A percentile compares a stretch with the other conserved stretches of the same genome.
Conservation (phyloP, 139 green algal genomes). For the Chlorella sorokiniana region DNA sequence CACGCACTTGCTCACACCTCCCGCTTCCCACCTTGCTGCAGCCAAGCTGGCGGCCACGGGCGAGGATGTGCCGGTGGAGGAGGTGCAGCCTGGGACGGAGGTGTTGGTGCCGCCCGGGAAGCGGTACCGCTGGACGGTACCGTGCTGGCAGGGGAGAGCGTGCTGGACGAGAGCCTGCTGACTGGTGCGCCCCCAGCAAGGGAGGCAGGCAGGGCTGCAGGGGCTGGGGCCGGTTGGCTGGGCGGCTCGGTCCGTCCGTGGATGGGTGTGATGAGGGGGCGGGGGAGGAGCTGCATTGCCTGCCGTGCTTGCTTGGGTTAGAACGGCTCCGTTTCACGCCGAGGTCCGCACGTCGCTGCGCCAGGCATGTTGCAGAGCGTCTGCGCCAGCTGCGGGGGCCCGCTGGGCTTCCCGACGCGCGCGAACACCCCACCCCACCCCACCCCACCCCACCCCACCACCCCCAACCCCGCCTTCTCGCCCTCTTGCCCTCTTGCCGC, state of each 20-base stretch:
- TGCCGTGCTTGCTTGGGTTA: neutral
- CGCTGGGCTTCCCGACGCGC: neutral
- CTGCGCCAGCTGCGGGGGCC: neutral
- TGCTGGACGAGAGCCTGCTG: conserved; percentile 79
- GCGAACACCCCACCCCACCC: neutral
- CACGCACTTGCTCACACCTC: neutral
- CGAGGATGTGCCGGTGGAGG: conserved; percentile 20
- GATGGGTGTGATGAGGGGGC: neutral
- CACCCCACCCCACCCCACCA: neutral
- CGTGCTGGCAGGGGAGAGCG: conserved; percentile 59
- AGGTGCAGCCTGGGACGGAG: conserved; percentile 29
- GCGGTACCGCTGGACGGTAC: conserved; percentile 76
- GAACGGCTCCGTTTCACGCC: no score
- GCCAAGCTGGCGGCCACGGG: conserved; percentile 38
- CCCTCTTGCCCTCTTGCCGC: neutral
- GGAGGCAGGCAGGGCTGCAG: no score
- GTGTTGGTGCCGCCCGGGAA: conserved; percentile 72
- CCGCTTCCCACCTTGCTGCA: neutral
- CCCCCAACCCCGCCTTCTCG: neutral
- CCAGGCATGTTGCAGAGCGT: no score
- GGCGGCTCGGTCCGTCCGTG: neutral
- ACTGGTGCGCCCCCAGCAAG: conserved; percentile 80
- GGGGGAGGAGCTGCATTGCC: neutral
- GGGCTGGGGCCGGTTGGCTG: neutral
- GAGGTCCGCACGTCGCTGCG: no score